Conservation (phyloP, 1,139 yeast species). For the Yamadazyma membranifaciens region DNA sequence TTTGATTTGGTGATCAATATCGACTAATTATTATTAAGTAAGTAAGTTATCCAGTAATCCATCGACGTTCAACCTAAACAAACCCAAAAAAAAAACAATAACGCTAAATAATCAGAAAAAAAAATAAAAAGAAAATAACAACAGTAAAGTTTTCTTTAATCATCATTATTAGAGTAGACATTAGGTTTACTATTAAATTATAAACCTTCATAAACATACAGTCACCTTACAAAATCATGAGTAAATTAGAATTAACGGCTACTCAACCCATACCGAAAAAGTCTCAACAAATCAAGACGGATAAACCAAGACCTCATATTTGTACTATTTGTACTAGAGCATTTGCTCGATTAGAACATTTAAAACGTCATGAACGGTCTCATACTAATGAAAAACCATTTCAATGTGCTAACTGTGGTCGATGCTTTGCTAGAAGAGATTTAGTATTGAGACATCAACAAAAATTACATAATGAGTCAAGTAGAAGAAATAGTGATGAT, state of each 20-base stretch:
- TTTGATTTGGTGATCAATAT: too few species aligned
- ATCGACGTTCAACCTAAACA: too few species aligned
- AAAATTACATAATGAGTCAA: conserved; percentile 32
- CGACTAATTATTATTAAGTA: too few species aligned
- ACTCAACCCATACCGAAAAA: conserved; percentile 81
- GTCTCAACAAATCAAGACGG: conserved; percentile 78
- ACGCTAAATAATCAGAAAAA: too few species aligned
- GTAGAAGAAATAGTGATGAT: conserved; percentile 31
- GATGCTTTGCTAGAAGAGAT: conserved; percentile 50
- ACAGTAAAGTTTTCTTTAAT: too few species aligned
- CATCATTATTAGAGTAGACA: too few species aligned
- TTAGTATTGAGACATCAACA: conserved; percentile 49
- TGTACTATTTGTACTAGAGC: conserved; percentile 95
- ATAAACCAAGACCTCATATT: conserved; percentile 88
- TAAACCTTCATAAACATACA: too few species aligned
- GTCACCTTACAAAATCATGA: too few species aligned
- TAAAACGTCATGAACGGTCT: conserved; percentile 89
- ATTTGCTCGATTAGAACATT: conserved; percentile 91
- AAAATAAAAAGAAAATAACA: too few species aligned
- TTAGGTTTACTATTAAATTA: too few species aligned
- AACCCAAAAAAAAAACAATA: too few species aligned
- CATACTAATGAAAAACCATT: conserved; percentile 98
- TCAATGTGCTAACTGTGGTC: conserved; percentile 51
- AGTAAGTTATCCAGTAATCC: too few species aligned
- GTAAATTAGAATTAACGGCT: conserved; percentile 7